These are phyloP conservation scores for Ceriops tagal DNA, from an alignment of 345 rosid species.

Conservation along the genomic window DNA sequence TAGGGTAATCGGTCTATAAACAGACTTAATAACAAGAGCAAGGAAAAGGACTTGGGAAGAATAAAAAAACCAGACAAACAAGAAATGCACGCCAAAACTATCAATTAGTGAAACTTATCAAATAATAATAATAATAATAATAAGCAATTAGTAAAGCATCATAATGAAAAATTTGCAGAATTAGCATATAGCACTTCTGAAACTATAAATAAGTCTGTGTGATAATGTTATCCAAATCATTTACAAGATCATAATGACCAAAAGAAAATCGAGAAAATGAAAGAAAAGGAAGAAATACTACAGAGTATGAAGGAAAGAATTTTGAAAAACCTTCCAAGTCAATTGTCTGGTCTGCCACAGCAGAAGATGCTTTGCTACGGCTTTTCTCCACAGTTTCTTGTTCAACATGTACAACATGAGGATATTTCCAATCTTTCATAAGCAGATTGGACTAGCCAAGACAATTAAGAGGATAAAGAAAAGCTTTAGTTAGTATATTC, in stretches of 20 bases:
- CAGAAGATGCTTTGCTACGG: conserved; percentile 27
- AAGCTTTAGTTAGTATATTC: background rate
- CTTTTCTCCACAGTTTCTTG: conserved; percentile 24
- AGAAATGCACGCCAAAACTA: too few relatives aligned
- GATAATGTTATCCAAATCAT: background rate
- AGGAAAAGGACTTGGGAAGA: too few relatives aligned
- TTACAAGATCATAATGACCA: background rate
- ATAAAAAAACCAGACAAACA: too few relatives aligned
- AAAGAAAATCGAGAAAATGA: background rate
- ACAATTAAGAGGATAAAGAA: conserved; percentile 23
- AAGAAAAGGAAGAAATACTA: background rate
- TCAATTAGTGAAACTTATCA: too few relatives aligned
- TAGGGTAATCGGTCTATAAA: too few relatives aligned
- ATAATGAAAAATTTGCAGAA: too few relatives aligned
- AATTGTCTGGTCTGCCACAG: conserved; percentile 32
- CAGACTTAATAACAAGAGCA: too few relatives aligned
- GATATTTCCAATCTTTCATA: conserved; percentile 61
- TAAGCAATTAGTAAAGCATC: too few relatives aligned
- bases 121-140: too few relatives aligned
- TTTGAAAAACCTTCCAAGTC: conserved; percentile 70
- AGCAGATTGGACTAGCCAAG: conserved; percentile 57
- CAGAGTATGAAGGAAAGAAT: conserved; percentile 3
- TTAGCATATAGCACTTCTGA: too few relatives aligned
- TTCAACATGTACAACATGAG: conserved; percentile 68
- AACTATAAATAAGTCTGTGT: background rate